Base-by-base conservation (phyloP, 139 green algal species). In the Closterium sp. region DNA sequence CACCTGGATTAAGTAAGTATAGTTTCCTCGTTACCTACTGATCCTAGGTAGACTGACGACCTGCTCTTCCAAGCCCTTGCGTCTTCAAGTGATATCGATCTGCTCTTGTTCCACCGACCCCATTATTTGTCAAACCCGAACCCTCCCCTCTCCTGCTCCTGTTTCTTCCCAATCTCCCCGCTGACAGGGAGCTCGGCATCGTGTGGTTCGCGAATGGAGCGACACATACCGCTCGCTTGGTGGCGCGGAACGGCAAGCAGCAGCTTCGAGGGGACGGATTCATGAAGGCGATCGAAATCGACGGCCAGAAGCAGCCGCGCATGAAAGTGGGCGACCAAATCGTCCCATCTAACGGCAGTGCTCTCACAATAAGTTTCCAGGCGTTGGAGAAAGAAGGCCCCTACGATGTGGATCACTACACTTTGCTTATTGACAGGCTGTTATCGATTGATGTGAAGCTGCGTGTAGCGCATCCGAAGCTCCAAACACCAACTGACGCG, bases 201-300 rank as follows among this genome's bases (percentile, higher is more conserved):
- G 25, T 91, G 34, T 91, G 88, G 88, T 31, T 85, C 64, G 43
- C 28, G 28, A 76, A 91, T 34, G 88, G 36, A 23, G 36, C 35
- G 34, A 85, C 43, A 16, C 38, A 91, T 16, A 89, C 35, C 9
- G 30, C 83, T 21, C 19, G 28, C 6, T 12, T 88, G 35, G 88
- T 91, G 25, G 88, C 33, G 28, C 7, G 88, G 12, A 32, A 33
- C 9, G 33, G 88, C 23, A 91, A 76, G 33, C 64, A 91, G 33
- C 88, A 89, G 36, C 25, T 32, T 0, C 76, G 34, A 85, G 88
- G 88, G 34, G 31, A 91, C 89, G 89, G 89, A n/a, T 92, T 87
- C 89, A 90, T 92, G 84, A n/a, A 69, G 85, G 7, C 8, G n/a
- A 86, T 92, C 6, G 87, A 92, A 83, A 64, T 91, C 25, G 89